Evolutionary conservation across 1,284 basidiomycete species (phyloP).

Genomic region (Gomphus sp.): DNA sequence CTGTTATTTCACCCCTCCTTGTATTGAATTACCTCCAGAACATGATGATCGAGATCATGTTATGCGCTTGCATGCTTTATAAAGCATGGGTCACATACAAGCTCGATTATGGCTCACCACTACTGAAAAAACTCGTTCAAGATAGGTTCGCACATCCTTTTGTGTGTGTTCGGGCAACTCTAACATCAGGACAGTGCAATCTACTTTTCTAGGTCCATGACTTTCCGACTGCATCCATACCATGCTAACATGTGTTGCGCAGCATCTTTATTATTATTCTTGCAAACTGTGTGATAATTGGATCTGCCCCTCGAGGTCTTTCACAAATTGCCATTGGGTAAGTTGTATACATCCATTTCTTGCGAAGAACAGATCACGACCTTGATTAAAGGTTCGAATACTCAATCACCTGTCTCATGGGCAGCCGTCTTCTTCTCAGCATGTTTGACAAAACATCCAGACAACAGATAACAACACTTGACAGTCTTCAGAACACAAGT

Average conservation of each 20-base stretch:
- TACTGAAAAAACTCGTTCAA: not conserved
- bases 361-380: not conserved
- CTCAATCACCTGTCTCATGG: not conserved
- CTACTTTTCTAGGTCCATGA: not conserved
- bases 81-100: not conserved
- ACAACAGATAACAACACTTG: not conserved
- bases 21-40: not conserved
- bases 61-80: not conserved
- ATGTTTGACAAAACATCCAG: not conserved
- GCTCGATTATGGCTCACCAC: not conserved
- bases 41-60: not conserved
- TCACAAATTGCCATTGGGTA: not conserved
- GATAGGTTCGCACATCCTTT: not conserved
- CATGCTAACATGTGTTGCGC: too few species aligned
- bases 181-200: not conserved
- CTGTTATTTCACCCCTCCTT: not conserved
- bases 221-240: too few species aligned
- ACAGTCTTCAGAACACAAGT: not conserved
- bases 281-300: not conserved
- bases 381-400: not conserved
- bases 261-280: not conserved
- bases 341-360: not conserved
- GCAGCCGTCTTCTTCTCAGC: slow-evolving; percentile 11
- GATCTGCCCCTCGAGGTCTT: not conserved
- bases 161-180: not conserved